These are phyloP conservation scores for Sisymbrium irio DNA, from an alignment of 345 rosid genomes.

Conservation along the genomic window DNA sequence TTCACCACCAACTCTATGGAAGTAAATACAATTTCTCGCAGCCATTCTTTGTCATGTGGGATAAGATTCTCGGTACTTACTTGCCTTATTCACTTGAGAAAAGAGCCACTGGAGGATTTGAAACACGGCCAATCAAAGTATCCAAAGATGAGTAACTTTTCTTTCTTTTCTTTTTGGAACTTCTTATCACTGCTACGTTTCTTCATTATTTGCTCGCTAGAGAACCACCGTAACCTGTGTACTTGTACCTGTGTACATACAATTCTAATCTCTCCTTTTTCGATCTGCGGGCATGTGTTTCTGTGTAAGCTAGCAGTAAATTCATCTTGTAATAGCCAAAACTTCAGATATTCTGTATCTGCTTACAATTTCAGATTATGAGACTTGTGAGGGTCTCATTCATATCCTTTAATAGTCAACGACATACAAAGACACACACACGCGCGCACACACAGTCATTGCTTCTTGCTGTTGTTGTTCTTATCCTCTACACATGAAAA, in stretches of 20 bases:
- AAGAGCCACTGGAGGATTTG: constrained; percentile 67
- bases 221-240: constrained; percentile 18
- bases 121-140: constrained; percentile 53
- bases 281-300: constrained; percentile 10
- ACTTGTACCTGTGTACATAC: constrained; percentile 35
- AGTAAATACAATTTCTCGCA: constrained; percentile 74
- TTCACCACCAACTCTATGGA: constrained; percentile 86
- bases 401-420: not conserved
- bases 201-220: constrained; percentile 13
- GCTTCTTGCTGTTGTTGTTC: constrained; percentile 2
- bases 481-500: constrained; percentile 3
- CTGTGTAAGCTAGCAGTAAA: constrained; percentile 24
- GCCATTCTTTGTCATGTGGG: constrained; percentile 82
- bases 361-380: not conserved
- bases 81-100: constrained; percentile 75
- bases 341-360: constrained; percentile 21
- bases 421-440: not conserved
- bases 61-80: constrained; percentile 64
- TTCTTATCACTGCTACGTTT: constrained; percentile 11
- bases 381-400: not conserved
- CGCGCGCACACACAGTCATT: constrained; percentile 18
- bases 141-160: constrained; percentile 42
- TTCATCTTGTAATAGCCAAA: constrained; percentile 20
- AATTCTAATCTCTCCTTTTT: not conserved
- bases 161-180: not conserved